A percentile compares a stretch with the other conserved stretches of the same genome.
Evolutionary conservation across 2,329 filamentous ascomycete species (phyloP).

Genomic region (Coleophoma crateriformis): DNA sequence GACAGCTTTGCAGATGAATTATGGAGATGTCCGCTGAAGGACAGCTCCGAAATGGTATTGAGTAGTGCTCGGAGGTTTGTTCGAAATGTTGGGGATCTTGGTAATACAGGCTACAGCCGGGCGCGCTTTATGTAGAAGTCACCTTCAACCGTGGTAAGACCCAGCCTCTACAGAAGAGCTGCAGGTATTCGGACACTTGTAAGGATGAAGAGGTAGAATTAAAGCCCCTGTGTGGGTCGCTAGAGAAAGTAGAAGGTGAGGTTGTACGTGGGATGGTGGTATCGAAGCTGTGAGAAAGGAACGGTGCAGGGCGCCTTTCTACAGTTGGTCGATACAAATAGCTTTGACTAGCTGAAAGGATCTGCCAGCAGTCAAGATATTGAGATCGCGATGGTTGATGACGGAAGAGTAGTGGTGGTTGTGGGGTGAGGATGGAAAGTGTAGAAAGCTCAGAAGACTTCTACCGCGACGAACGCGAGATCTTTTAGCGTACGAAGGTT

Average conservation of each 20-base stretch:
- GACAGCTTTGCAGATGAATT: conserved; percentile 20
- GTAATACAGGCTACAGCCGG: not conserved
- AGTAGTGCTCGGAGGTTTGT: too few species aligned
- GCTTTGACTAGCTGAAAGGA: conserved; percentile 8
- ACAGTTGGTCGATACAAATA: conserved; percentile 15
- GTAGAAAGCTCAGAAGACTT: conserved; percentile 2
- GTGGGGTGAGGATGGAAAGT: conserved; percentile 1
- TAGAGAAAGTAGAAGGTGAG: conserved; percentile 1
- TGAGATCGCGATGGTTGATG: not conserved
- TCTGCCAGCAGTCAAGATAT: conserved; percentile 14
- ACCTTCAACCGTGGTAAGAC: not conserved
- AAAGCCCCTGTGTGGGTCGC: not conserved
- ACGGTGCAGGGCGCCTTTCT: conserved; percentile 29
- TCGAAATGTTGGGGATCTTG: too few species aligned
- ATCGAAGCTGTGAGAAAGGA: conserved; percentile 22
- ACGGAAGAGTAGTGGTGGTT: conserved; percentile 1
- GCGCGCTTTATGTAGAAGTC: not conserved
- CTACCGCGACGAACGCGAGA: too few species aligned
- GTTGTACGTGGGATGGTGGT: conserved; percentile 5
- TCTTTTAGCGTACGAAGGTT: too few species aligned
- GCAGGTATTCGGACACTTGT: too few species aligned
- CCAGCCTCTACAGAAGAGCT: not conserved
- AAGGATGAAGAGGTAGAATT: not conserved
- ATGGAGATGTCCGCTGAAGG: conserved; percentile 27
- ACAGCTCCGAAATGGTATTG: conserved; percentile 22